phyloP scores from a whole-genome alignment of 495 filamentous ascomycete species.

The Lasiosphaeria hispida region DNA sequence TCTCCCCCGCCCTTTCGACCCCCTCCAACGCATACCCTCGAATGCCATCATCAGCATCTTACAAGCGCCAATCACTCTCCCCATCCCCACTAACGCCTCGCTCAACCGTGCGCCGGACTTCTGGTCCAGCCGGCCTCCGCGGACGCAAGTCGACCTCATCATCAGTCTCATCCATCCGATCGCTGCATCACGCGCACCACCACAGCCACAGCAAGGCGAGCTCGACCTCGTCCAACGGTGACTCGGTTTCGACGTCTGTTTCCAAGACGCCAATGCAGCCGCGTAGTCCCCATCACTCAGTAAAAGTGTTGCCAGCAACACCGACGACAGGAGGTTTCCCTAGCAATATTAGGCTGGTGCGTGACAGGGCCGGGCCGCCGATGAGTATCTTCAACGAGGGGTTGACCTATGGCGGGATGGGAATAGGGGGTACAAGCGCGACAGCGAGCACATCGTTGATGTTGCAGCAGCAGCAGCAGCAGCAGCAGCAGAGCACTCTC shows the following conservation, averaged over 20 bases:
- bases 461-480: conserved; percentile 11
- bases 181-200: conserved; percentile 82
- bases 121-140: conserved; percentile 61
- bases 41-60: conserved; percentile 50
- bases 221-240: conserved; percentile 80
- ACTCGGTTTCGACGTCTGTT: conserved; percentile 60
- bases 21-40: conserved; percentile 45
- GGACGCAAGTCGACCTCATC: conserved; percentile 96
- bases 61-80: conserved; percentile 81
- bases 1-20: conserved; percentile 30
- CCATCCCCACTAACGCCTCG: conserved; percentile 86
- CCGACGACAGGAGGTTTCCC: conserved; percentile 79
- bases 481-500: conserved; percentile 17
- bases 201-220: conserved; percentile 92
- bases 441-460: too few species aligned
- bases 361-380: conserved; percentile 49
- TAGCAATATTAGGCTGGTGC: conserved; percentile 80
- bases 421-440: too few species aligned
- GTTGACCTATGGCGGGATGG: conserved; percentile 20
- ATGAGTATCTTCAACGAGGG: conserved; percentile 54
- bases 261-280: conserved; percentile 62
- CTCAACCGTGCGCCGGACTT: conserved; percentile 73
- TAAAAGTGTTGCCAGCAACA: conserved; percentile 92
- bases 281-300: conserved; percentile 79
- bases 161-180: conserved; percentile 88